Evolutionary conservation across 139 green algal species (phyloP).

Genomic region (Chlamydomonas asymmetrica): DNA sequence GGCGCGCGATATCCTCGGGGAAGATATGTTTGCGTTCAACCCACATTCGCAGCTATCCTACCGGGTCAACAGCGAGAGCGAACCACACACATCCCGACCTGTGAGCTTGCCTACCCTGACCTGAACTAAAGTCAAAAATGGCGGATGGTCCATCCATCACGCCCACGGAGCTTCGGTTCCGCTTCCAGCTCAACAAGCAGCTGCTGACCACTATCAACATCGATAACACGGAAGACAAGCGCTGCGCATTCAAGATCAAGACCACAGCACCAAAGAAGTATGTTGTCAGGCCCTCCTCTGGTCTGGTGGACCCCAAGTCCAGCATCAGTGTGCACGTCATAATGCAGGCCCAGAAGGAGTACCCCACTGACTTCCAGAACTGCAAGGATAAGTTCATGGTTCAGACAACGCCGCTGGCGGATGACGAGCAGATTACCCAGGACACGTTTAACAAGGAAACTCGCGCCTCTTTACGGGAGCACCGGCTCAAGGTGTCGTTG

Average conservation of each 20-base stretch:
- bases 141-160: too few relatives aligned
- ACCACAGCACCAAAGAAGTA: slow-evolving; percentile 59
- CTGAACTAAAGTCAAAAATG: too few relatives aligned
- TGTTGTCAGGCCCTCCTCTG: slow-evolving; percentile 61
- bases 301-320: slow-evolving; percentile 41
- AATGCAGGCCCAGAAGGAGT: slow-evolving; percentile 65
- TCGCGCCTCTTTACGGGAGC: slow-evolving; percentile 39
- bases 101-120: too few relatives aligned
- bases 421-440: slow-evolving; percentile 43
- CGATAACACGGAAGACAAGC: slow-evolving; percentile 36
- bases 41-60: too few relatives aligned
- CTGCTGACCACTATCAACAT: slow-evolving; percentile 54
- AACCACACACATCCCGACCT: too few relatives aligned
- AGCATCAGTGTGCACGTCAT: slow-evolving; percentile 56
- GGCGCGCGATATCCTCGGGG: too few relatives aligned
- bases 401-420: slow-evolving; percentile 44
- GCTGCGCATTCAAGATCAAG: slow-evolving; percentile 65
- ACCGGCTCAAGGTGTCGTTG: slow-evolving; percentile 49
- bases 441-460: slow-evolving; percentile 44
- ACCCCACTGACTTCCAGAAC: slow-evolving; percentile 52
- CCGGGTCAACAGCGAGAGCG: too few relatives aligned
- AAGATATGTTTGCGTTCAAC: too few relatives aligned
- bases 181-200: slow-evolving; percentile 57
- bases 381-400: slow-evolving; percentile 74
- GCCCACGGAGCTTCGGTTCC: slow-evolving; percentile 25